phyloP scores from a whole-genome alignment of 192 early-diverging fungal species.

The Chytriomyces confervae region DNA sequence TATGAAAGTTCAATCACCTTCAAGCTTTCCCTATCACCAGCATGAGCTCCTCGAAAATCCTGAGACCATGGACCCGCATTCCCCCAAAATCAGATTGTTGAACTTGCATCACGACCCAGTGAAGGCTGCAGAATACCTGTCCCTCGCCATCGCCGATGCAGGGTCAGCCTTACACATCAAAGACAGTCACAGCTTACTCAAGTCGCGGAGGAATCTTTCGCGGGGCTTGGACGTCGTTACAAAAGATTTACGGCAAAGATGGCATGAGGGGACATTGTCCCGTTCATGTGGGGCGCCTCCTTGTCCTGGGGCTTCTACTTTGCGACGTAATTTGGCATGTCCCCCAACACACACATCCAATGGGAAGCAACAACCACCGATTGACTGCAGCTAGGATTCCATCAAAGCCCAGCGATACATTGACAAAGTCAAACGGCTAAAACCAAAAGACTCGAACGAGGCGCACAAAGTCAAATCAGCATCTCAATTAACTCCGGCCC shows the following conservation, averaged over 20 bases:
- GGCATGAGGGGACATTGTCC: conserved; percentile 67
- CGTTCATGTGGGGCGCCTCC: conserved; percentile 88
- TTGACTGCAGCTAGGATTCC: conserved; percentile 52
- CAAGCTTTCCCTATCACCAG: background rate
- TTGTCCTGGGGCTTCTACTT: conserved; percentile 96
- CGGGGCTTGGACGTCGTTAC: conserved; percentile 51
- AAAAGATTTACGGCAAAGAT: conserved; percentile 38
- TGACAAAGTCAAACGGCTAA: conserved; percentile 2
- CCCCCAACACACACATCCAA: background rate
- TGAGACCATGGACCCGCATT: background rate
- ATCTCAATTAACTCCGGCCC: conserved; percentile 62
- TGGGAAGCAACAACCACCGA: background rate
- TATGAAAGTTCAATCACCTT: background rate
- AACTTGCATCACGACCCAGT: background rate
- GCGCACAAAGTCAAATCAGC: conserved; percentile 4
- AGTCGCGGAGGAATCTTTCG: conserved; percentile 49
- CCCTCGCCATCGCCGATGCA: background rate
- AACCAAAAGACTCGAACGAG: background rate
- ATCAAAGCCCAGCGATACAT: conserved; percentile 59
- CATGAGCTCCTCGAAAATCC: background rate
- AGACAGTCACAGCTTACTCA: too few relatives aligned
- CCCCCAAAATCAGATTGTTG: background rate
- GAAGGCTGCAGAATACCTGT: background rate
- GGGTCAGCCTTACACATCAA: too few relatives aligned
- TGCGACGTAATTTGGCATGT: conserved; percentile 69